phyloP scores from a whole-genome alignment of 495 filamentous ascomycete genomes.

The Podospora fimiseda region DNA sequence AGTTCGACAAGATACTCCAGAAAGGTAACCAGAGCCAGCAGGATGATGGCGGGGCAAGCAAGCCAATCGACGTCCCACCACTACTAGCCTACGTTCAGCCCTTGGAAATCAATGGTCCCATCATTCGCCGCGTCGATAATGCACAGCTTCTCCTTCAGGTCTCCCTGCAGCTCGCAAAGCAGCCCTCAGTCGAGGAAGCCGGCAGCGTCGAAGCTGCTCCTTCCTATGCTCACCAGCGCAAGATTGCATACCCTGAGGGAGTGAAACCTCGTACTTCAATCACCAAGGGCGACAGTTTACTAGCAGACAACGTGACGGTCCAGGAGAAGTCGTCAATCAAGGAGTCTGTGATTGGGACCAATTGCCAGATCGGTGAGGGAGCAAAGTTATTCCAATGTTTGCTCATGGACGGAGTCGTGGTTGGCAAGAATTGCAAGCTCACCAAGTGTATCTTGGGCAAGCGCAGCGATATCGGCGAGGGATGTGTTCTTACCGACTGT shows the following conservation, averaged over 20 bases:
- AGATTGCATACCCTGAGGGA: slow-evolving; percentile 72
- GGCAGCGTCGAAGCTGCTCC: slow-evolving; percentile 48
- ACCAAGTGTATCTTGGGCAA: slow-evolving; percentile 79
- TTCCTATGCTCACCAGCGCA: slow-evolving; percentile 65
- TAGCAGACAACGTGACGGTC: slow-evolving; percentile 80
- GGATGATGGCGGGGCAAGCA: slow-evolving; percentile 28
- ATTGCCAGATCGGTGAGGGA: slow-evolving; percentile 73
- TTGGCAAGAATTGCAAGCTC: slow-evolving; percentile 69
- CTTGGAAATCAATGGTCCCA: slow-evolving; percentile 34
- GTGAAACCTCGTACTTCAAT: slow-evolving; percentile 72
- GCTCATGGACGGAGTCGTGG: slow-evolving; percentile 81
- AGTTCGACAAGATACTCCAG: slow-evolving; percentile 58
- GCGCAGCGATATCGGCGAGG: slow-evolving; percentile 66
- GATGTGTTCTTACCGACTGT: slow-evolving; percentile 71
- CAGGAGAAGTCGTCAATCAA: slow-evolving; percentile 81
- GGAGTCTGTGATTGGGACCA: slow-evolving; percentile 77
- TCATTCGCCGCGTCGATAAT: slow-evolving; percentile 85
- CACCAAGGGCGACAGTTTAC: slow-evolving; percentile 64
- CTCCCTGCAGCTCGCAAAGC: slow-evolving; percentile 80
- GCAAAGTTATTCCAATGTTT: slow-evolving; percentile 76
- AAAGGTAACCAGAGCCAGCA: slow-evolving; percentile 7
- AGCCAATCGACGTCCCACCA: slow-evolving; percentile 51
- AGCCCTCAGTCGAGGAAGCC: slow-evolving; percentile 58
- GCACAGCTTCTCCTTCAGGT: slow-evolving; percentile 69
- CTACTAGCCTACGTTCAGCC: slow-evolving; percentile 74